Evolutionary conservation across 2,329 filamentous ascomycete genomes (phyloP).

Genomic region (Periconia macrospinosa): DNA sequence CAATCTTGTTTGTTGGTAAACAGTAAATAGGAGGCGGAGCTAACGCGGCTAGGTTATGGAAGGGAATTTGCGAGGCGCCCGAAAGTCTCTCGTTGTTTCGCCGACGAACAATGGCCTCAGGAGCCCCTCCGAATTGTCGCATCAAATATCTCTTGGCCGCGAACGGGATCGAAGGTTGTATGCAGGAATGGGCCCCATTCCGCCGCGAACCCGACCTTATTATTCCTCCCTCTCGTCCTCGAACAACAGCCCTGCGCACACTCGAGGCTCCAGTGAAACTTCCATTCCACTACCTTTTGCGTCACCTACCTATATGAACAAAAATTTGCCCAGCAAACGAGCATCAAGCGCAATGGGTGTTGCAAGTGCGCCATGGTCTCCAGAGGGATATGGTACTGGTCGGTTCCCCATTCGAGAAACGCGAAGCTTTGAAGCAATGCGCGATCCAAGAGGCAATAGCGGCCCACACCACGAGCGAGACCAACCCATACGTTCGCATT

Average conservation of each 20-base stretch:
- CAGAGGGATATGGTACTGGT: slow-evolving; percentile 37
- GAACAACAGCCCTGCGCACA: slow-evolving; percentile 37
- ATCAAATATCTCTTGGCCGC: slow-evolving; percentile 36
- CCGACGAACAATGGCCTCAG: slow-evolving; percentile 52
- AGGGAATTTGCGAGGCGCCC: slow-evolving; percentile 79
- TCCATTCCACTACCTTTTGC: slow-evolving; percentile 38
- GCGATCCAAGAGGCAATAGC: slow-evolving; percentile 21
- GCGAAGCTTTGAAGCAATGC: slow-evolving; percentile 45
- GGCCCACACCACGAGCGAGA: slow-evolving; percentile 25
- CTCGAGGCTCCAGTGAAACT: slow-evolving; percentile 47
- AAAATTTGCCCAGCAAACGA: slow-evolving; percentile 33
- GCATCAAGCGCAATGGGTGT: slow-evolving; percentile 44
- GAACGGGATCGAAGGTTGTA: slow-evolving; percentile 40
- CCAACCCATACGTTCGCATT: slow-evolving; percentile 37
- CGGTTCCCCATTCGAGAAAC: slow-evolving; percentile 42
- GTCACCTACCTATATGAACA: slow-evolving; percentile 30
- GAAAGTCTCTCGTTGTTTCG: slow-evolving; percentile 64
- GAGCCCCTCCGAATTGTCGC: slow-evolving; percentile 33
- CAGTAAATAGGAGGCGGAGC: slow-evolving; percentile 7
- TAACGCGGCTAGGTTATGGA: slow-evolving; percentile 76
- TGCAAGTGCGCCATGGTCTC: slow-evolving; percentile 41
- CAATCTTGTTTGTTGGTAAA: not conserved
- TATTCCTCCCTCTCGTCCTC: slow-evolving; percentile 36
- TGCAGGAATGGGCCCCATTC: slow-evolving; percentile 40
- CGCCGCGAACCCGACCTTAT: slow-evolving; percentile 33